Base-by-base conservation (phyloP, 2,329 filamentous ascomycete genomes). In the Bipolaris bicolor region DNA sequence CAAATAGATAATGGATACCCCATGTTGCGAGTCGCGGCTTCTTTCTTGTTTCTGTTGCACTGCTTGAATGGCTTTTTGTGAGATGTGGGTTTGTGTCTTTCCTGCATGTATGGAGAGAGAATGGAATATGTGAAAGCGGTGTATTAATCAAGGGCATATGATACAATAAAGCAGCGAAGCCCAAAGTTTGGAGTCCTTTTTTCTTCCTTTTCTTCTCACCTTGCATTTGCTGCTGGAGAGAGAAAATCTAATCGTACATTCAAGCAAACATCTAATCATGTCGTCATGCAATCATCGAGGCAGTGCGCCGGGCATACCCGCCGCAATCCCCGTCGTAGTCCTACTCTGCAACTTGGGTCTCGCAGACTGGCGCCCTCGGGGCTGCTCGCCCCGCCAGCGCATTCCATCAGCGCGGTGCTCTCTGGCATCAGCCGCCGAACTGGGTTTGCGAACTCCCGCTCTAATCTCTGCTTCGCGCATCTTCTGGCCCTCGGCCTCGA, bases 401-500 rank as follows among this genome's bases (percentile, higher is more conserved):
- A 74, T 66, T 0, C 72, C 69, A 2, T 64, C 62, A 15, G 37
- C 54, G 7, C 55, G 53, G 10, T 62, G 57, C 13, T 60, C 44
- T 45, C 57, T 58, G 15, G 57, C 24, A 7, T 53, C 45, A 9
- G 10, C 24, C 15, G 45, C 10, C 22, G 44, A 37, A 15, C 49
- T 52, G 5, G 57, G 60, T 29, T 62, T 65, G 29, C 73, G 56
- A 54, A 70, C 72, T 0, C 72, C 73, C 10, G 73, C 73, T 15
- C 64, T 59, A 1, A 74, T 62, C 63, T 78, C 76, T 0, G 76
- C 75, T 40, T 77, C 73, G 11, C 76, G 57, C 44, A 77, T 41
- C 47, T 74, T 76, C 10, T 69, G 67, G 20, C 75, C 76, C 49
- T 76, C 75, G 10, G 68, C 74, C 48, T 71, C 73, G 10, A 68